phyloP scores from a whole-genome alignment of 345 rosid species.

The Ceriops zippeliana region DNA sequence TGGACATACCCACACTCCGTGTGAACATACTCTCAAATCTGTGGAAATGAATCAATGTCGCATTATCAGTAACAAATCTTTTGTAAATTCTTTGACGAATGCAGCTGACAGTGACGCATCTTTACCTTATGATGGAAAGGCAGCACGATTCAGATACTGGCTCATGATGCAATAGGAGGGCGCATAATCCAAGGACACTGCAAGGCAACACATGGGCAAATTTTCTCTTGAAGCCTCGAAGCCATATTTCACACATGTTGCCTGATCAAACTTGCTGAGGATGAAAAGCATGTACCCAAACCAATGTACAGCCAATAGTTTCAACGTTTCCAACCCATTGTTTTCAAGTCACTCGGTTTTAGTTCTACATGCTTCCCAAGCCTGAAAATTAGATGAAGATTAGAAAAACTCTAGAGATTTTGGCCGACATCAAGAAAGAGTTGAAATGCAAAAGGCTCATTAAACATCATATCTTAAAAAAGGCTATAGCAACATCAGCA shows the following conservation, averaged over 20 bases:
- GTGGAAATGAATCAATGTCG: neutral
- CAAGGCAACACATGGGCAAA: neutral
- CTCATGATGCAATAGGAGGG: neutral
- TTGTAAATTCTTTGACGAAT: neutral
- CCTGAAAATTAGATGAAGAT: constrained; percentile 36
- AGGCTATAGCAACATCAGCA: too few relatives aligned
- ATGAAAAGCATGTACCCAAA: neutral
- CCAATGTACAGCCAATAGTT: neutral
- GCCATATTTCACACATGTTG: neutral
- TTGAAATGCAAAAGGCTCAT: neutral
- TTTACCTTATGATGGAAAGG: neutral
- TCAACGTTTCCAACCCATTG: constrained; percentile 70
- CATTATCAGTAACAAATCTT: neutral
- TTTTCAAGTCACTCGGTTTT: constrained; percentile 56
- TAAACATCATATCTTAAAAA: neutral
- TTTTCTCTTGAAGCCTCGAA: neutral
- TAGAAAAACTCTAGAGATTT: neutral
- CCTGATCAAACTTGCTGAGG: neutral
- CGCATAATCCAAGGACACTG: neutral
- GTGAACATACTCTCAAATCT: neutral
- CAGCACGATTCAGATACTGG: neutral
- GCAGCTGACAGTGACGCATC: neutral
- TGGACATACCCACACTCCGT: too few relatives aligned
- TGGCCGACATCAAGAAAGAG: neutral
- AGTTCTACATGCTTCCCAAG: constrained; percentile 72